Base-by-base conservation (phyloP, 495 filamentous ascomycete species). In the Penicillium cinerascens region DNA sequence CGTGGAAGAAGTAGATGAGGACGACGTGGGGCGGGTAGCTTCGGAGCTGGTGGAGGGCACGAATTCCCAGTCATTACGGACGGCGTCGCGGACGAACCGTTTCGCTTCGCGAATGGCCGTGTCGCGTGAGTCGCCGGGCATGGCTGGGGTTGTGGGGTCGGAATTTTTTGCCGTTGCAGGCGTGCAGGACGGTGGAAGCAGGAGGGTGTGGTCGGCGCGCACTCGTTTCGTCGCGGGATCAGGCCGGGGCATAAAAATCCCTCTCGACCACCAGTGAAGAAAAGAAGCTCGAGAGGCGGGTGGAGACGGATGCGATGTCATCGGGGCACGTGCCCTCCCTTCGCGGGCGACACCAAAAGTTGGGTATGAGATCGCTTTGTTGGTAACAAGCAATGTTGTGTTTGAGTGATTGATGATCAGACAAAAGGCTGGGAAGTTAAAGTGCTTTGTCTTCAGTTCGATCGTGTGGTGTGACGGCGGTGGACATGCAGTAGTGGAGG, bases 41-140 rank as follows among this genome's bases (percentile, higher is more conserved):
- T 65, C 64, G n/a, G 61, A 33, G 41, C 60, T 60, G 11, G 61
- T 44, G 13, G 68, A 60, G 13, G 65, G 63, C 6, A 73, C 59
- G 49, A 70, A 75, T 37, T 61, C 59, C 74, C 73, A 76, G 65
- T 78, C 73, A 46, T 71, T 68, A 20, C 72, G 73, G 23, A 75
- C 67, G 29, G 71, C 63, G 17, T 73, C 68, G 41, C 69, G 72
- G 27, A 76, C 58, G 44, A 73, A 72, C 17, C 60, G 54, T 48
- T 73, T 76, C 13, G 71, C 70, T 21, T 76, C 72, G 21, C 71
- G 71, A 46, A 76, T 69, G 33, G 74, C 71, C 7, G 63, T 51
- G 43, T 77, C 74, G 54, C 70, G 74, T 47, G 61, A 63, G 26
- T 74, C 66, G 49, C 62, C 49, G 3, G 61, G 40, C 63, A 69